These are phyloP conservation scores for Lyophyllum decastes DNA, from an alignment of 768 basidiomycete species.

Conservation along the genomic window DNA sequence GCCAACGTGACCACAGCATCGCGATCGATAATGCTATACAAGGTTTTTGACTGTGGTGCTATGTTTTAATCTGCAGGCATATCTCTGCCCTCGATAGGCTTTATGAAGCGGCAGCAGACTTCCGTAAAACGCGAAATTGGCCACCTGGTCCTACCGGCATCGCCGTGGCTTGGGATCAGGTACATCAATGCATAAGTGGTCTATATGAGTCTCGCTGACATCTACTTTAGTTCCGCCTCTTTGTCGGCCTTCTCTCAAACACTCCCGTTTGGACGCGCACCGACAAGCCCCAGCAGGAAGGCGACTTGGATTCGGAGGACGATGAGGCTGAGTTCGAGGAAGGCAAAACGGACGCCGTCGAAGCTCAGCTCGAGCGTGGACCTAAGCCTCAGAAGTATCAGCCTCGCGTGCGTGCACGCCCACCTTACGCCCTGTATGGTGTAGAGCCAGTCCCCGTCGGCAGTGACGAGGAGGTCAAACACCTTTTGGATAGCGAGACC, in stretches of 20 bases:
- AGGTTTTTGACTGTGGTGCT: constrained; percentile 1
- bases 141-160: constrained; percentile 38
- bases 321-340: constrained; percentile 28
- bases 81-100: constrained; percentile 54
- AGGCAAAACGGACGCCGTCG: constrained; percentile 17
- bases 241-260: constrained; percentile 55
- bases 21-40: background rate
- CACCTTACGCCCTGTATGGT: constrained; percentile 41
- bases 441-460: constrained; percentile 30
- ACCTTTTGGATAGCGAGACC: constrained; percentile 36
- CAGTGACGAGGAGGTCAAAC: constrained; percentile 37
- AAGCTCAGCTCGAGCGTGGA: constrained; percentile 7
- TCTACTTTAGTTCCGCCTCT: constrained; percentile 58
- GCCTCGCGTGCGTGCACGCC: constrained; percentile 29
- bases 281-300: constrained; percentile 28
- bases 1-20: background rate
- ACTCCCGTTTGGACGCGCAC: constrained; percentile 44
- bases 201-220: background rate
- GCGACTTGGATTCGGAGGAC: constrained; percentile 34
- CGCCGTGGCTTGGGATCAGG: constrained; percentile 64
- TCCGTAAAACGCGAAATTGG: constrained; percentile 44
- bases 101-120: constrained; percentile 59
- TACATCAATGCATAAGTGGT: constrained; percentile 27
- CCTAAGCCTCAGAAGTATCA: constrained; percentile 17
- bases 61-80: constrained; percentile 33